Conservation (phyloP, 371 early-diverging fungal species). For the Mortierella sp. region DNA sequence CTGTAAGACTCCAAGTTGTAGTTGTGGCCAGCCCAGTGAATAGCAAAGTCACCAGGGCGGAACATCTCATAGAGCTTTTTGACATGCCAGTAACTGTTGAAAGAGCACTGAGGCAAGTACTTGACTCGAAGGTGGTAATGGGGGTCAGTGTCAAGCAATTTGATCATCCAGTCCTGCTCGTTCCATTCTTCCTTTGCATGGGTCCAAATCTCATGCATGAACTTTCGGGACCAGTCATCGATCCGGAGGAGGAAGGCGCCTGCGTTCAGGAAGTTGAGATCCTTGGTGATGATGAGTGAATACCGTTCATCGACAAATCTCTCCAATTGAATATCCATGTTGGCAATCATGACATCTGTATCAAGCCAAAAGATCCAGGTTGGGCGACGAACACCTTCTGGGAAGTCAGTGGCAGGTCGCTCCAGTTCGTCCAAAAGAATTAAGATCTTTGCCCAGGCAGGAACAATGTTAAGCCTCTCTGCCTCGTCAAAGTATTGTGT, state of each 20-base stretch:
- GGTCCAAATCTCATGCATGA: conserved; percentile 11
- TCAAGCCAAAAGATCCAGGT: conserved; percentile 46
- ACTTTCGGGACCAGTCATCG: conserved; percentile 38
- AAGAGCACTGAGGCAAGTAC: conserved; percentile 43
- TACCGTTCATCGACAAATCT: conserved; percentile 31
- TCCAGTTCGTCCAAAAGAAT: conserved; percentile 31
- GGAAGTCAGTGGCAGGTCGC: conserved; percentile 8
- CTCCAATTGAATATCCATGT: conserved; percentile 37
- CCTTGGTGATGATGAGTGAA: conserved; percentile 26
- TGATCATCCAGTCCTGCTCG: conserved; percentile 41
- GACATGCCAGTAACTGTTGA: conserved; percentile 36
- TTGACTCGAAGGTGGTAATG: conserved; percentile 16
- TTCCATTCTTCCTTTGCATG: background rate
- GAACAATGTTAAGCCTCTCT: conserved; percentile 7
- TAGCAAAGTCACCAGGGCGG: conserved; percentile 34
- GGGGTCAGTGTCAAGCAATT: conserved; percentile 5
- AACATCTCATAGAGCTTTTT: conserved; percentile 30
- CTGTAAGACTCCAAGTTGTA: conserved; percentile 8
- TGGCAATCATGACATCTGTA: conserved; percentile 31
- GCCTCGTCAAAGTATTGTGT: conserved; percentile 29
- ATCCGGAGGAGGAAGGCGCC: conserved; percentile 36
- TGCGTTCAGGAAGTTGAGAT: conserved; percentile 22
- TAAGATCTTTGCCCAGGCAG: conserved; percentile 36
- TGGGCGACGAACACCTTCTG: too few species aligned
- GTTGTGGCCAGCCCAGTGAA: conserved; percentile 42